Percentiles rank a stretch among this genome's conserved stretches.
phyloP scores from a whole-genome alignment of 352 stramenopile genomes.

The Pythium scleroteichum region DNA sequence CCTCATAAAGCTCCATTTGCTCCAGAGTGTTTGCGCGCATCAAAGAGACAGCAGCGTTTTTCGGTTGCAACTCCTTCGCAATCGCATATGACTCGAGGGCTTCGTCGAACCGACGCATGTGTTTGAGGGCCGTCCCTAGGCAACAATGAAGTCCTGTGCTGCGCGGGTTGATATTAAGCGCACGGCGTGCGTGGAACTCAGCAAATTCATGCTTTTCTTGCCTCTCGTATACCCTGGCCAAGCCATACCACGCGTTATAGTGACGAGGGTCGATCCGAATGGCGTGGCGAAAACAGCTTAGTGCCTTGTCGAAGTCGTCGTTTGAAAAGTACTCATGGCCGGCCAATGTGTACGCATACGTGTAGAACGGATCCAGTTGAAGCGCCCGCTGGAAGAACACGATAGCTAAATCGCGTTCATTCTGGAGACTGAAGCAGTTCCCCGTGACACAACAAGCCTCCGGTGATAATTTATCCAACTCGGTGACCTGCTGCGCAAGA shows the following conservation, averaged over 20 bases:
- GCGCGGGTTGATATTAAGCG: conserved; percentile 93
- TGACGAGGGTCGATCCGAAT: conserved; percentile 92
- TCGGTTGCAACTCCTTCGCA: conserved; percentile 89
- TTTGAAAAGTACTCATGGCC: conserved; percentile 98
- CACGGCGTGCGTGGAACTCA: conserved; percentile 96
- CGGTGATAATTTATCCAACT: conserved; percentile 92
- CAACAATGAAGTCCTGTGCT: conserved; percentile 95
- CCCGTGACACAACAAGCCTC: conserved; percentile 97
- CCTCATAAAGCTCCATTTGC: conserved; percentile 88
- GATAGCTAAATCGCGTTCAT: conserved; percentile 96
- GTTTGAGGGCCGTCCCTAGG: conserved; percentile 94
- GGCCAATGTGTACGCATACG: conserved; percentile 97
- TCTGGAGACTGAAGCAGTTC: conserved; percentile 98
- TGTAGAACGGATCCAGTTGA: conserved; percentile 94
- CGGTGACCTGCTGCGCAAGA: conserved; percentile 92
- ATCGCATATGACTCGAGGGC: conserved; percentile 89
- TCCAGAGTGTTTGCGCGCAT: conserved; percentile 95
- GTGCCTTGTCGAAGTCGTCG: conserved; percentile 98
- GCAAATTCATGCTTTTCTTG: conserved; percentile 98
- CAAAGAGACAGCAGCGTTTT: conserved; percentile 94
- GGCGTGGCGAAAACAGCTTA: conserved; percentile 94
- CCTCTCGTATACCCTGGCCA: conserved; percentile 95
- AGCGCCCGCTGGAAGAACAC: conserved; percentile 96
- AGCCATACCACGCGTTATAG: conserved; percentile 93
- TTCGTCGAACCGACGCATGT: conserved; percentile 89